Evolutionary conservation across 345 rosid genomes (phyloP), one percentile per base, ranked within the genome.

Genomic region (Carallia brachiata): DNA sequence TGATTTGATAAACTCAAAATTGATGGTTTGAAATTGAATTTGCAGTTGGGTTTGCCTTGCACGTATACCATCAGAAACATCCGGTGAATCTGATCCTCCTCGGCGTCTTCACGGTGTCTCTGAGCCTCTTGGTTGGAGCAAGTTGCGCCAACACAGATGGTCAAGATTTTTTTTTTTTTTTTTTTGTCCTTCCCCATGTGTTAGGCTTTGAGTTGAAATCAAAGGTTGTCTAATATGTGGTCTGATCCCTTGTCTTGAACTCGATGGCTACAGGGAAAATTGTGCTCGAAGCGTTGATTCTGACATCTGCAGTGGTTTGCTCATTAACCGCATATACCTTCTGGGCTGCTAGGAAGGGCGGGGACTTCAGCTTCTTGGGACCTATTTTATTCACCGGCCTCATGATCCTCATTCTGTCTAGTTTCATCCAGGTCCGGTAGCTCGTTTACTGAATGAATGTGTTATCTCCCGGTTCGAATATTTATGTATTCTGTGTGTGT

Each of bases 321-420:
- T 84, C 96, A 65, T 80, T 91, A 61, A 91, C 98, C 47, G 98
- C 81, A 6, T 94, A 94, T 82, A 90, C 98, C 68, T 94, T 94
- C 90, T 94, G 97, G 97, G 98, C 98, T 19, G 73, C 98, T 17
- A 94, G 86, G 96, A 94, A 83, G 74, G 98, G 98, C 77, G 84
- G 88, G 79, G 98, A 94, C 73, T 94, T 94, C 77, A 89, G 95
- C 78, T 91, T 80, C 75, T 86, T 94, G 62, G 96, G 92, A 78
- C 98, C 97, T 39, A 81, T 94, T 75, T 75, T 94, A 61, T 94
- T 94, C 89, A 94, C 97, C 59, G 75, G 92, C 70, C 97, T 91
- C 63, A 67, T 87, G 52, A 81, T 91, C 65, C 96, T 94, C 47
- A 31, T 91, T 55, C 80, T 95, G 32, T 91, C 96, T 58, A 82